Conservation (phyloP, 2,329 filamentous ascomycete genomes). For the Alternaria hordeiaustralica region DNA sequence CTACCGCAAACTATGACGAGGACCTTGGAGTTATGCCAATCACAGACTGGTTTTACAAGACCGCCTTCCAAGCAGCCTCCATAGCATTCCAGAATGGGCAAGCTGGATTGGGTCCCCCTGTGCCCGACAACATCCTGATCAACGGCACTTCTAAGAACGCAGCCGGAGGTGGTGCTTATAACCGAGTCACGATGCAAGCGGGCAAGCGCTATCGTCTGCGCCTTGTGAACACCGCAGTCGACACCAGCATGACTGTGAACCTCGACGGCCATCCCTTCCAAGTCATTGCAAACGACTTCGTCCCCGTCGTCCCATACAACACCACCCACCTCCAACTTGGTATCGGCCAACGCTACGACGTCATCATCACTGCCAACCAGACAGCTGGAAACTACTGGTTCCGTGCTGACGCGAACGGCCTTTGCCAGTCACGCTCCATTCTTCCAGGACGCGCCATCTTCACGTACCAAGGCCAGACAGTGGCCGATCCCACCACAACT, state of each 20-base stretch:
- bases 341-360: slow-evolving; percentile 49
- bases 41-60: slow-evolving; percentile 54
- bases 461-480: slow-evolving; percentile 45
- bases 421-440: slow-evolving; percentile 30
- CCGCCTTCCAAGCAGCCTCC: slow-evolving; percentile 34
- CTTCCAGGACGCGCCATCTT: slow-evolving; percentile 48
- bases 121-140: slow-evolving; percentile 55
- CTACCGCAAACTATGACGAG: slow-evolving; percentile 39
- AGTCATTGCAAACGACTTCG: slow-evolving; percentile 44
- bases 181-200: slow-evolving; percentile 32
- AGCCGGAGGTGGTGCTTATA: slow-evolving; percentile 44
- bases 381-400: slow-evolving; percentile 44
- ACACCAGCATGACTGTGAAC: slow-evolving; percentile 31
- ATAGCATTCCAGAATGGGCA: slow-evolving; percentile 30
- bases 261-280: slow-evolving; percentile 41
- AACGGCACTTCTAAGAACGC: slow-evolving; percentile 63
- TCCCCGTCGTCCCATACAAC: slow-evolving; percentile 41
- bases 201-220: slow-evolving; percentile 63
- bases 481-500: slow-evolving; percentile 44
- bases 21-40: slow-evolving; percentile 35
- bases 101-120: slow-evolving; percentile 35
- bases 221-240: slow-evolving; percentile 60
- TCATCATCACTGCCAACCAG: slow-evolving; percentile 44
- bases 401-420: slow-evolving; percentile 33
- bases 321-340: slow-evolving; percentile 48